These are phyloP conservation scores for Corchorus capsularis DNA, from an alignment of 345 rosid species.

Conservation along the genomic window DNA sequence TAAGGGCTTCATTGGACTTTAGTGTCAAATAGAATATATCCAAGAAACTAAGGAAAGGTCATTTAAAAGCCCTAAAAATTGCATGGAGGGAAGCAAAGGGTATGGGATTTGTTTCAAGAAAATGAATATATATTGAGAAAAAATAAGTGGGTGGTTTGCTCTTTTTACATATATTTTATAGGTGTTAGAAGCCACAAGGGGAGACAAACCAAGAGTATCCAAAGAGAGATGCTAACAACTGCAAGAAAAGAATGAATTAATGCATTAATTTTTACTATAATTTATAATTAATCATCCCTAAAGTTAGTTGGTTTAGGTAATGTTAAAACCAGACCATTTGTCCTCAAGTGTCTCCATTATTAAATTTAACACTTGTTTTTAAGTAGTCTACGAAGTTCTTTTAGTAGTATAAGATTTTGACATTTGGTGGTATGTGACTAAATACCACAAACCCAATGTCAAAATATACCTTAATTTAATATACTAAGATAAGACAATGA, in stretches of 20 bases:
- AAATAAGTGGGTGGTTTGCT: conserved; percentile 12
- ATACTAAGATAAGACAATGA: neutral
- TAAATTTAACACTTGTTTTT: neutral
- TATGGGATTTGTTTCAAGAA: neutral
- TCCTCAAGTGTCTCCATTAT: conserved; percentile 11
- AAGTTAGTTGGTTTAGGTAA: conserved; percentile 53
- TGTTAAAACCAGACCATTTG: conserved; percentile 37
- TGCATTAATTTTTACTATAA: neutral
- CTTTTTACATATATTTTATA: conserved; percentile 16
- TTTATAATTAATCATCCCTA: neutral
- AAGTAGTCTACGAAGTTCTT: neutral
- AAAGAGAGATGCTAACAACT: conserved; percentile 29
- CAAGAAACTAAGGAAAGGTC: neutral
- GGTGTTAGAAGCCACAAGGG: neutral
- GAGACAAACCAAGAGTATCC: conserved; percentile 38
- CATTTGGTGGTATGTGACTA: neutral
- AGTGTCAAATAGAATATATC: neutral
- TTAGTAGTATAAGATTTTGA: neutral
- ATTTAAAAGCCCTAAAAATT: conserved; percentile 8
- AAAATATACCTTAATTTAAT: neutral
- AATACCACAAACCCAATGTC: neutral
- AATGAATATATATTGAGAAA: conserved; percentile 3
- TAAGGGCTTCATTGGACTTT: neutral
- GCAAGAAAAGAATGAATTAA: conserved; percentile 24
- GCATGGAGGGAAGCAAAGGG: neutral